Conservation (phyloP, 2,329 filamentous ascomycete genomes). For the Fusarium scirpi region DNA sequence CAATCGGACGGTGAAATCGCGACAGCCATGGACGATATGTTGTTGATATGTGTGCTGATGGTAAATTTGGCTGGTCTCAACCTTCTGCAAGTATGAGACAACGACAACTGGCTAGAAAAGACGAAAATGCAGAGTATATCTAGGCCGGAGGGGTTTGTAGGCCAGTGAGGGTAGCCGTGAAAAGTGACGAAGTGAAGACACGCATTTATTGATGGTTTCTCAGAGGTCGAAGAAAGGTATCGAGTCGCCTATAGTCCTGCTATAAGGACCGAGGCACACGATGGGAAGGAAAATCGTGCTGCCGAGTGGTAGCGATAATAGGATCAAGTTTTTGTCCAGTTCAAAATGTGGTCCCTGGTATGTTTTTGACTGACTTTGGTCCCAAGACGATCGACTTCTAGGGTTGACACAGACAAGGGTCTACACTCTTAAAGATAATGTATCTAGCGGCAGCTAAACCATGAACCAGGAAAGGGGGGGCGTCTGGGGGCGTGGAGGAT, state of each 20-base stretch:
- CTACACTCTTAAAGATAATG: conserved; percentile 41
- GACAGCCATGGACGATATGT: conserved; percentile 38
- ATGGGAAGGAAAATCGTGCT: conserved; percentile 7
- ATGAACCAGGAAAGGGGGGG: conserved; percentile 43
- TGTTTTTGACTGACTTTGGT: conserved; percentile 44
- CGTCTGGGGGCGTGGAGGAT: conserved; percentile 32
- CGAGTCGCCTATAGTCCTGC: neutral
- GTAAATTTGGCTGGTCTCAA: conserved; percentile 2
- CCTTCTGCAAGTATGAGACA: conserved; percentile 2
- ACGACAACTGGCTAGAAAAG: conserved; percentile 4
- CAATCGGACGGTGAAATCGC: conserved; percentile 21
- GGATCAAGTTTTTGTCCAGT: conserved; percentile 13
- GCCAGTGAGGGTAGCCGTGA: conserved; percentile 8
- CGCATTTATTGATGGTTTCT: conserved; percentile 19
- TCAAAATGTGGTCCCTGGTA: conserved; percentile 38
- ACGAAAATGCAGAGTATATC: conserved; percentile 16
- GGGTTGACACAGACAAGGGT: conserved; percentile 41
- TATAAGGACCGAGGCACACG: neutral
- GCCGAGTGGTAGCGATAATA: conserved; percentile 12
- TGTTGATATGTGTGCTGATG: conserved; percentile 1
- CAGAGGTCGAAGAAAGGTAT: neutral
- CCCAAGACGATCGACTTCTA: conserved; percentile 45
- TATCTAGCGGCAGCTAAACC: conserved; percentile 45
- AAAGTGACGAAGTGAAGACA: conserved; percentile 3
- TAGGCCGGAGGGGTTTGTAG: conserved; percentile 10